phyloP scores from a whole-genome alignment of 2,329 filamentous ascomycete genomes.

The Beauveria sp. region DNA sequence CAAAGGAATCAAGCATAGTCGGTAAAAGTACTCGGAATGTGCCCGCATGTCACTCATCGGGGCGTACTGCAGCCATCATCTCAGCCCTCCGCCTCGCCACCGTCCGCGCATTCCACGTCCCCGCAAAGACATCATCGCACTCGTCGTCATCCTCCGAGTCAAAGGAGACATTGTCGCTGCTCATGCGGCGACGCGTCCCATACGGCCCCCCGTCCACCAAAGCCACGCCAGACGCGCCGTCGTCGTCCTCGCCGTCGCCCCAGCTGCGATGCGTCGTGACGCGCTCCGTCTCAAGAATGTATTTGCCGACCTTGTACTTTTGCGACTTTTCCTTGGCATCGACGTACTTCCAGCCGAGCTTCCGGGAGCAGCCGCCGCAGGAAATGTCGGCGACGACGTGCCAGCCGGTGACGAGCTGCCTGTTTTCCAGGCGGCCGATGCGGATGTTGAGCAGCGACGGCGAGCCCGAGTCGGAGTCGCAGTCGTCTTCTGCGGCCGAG shows the following conservation, averaged over 20 bases:
- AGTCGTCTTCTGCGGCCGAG: conserved; percentile 14
- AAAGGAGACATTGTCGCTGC: conserved; percentile 38
- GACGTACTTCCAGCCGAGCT: conserved; percentile 62
- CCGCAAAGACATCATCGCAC: conserved; percentile 58
- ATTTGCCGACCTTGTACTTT: conserved; percentile 62
- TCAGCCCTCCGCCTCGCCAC: conserved; percentile 40
- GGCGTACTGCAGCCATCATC: conserved; percentile 19
- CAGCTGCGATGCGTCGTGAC: conserved; percentile 46
- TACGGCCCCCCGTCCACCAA: conserved; percentile 11
- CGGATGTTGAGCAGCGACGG: conserved; percentile 43
- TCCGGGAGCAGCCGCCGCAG: conserved; percentile 47
- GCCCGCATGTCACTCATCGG: background rate
- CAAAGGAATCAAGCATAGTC: background rate
- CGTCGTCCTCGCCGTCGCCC: conserved; percentile 23
- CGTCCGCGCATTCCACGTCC: conserved; percentile 49
- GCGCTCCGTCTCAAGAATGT: conserved; percentile 55
- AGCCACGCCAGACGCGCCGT: background rate
- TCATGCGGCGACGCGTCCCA: conserved; percentile 8
- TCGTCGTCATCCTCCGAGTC: conserved; percentile 60
- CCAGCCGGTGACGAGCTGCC: conserved; percentile 53
- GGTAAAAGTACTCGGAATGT: background rate
- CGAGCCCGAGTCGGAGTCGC: background rate
- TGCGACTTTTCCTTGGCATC: conserved; percentile 52
- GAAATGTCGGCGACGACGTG: conserved; percentile 58
- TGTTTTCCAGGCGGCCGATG: conserved; percentile 45